Base-by-base conservation (phyloP, 192 early-diverging fungal genomes). In the Backusella liffmaniae region DNA sequence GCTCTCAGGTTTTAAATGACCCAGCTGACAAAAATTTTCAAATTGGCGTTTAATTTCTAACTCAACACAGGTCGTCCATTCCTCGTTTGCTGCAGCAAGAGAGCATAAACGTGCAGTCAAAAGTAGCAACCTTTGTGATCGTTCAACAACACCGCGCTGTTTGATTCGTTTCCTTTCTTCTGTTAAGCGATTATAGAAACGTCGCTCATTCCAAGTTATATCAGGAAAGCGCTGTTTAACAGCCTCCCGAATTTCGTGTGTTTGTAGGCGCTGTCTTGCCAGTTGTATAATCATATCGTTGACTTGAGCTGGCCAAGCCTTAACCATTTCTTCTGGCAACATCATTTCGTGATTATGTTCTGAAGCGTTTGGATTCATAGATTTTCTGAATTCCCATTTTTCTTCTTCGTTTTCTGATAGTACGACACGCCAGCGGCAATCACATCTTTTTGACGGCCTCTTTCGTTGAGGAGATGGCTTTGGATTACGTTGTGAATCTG, bases 351-450 rank as follows among this genome's bases (percentile, higher is more conserved):
- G 88, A 73, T 89, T 89, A 51, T 89, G 88, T 66, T 84, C 83
- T 66, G 79, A 83, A 21, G 85, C 83, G 15, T 80, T 80, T 26
- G 88, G 84, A 75, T 85, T 89, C 59, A 83, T 78, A 29, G 88
- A 87, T 73, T 89, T 88, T n/a, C 86, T 73, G 51, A 89, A 89
- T 59, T 88, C 83, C 88, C 88, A 89, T 46, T 66, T 44, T 39
- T 77, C 75, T 15, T 84, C 79, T 46, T 86, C 84, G 73, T 87
- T 87, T 73, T 88, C 83, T 71, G 86, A 89, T 41, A 89, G 70
- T 5, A 87, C 86, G 12, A 89, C 85, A 49, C 88, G 80, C 88
- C 88, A 89, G 53, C 84, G 85, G 73, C 88, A 89, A 73, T 88
- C 88, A 70, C 88, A 89, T 51, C 86, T 80, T 75, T 84, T 84